Evolutionary conservation across 1,284 basidiomycete species (phyloP), one percentile per base, ranked within the genome.

Genomic region (Amylostereum areolatum): DNA sequence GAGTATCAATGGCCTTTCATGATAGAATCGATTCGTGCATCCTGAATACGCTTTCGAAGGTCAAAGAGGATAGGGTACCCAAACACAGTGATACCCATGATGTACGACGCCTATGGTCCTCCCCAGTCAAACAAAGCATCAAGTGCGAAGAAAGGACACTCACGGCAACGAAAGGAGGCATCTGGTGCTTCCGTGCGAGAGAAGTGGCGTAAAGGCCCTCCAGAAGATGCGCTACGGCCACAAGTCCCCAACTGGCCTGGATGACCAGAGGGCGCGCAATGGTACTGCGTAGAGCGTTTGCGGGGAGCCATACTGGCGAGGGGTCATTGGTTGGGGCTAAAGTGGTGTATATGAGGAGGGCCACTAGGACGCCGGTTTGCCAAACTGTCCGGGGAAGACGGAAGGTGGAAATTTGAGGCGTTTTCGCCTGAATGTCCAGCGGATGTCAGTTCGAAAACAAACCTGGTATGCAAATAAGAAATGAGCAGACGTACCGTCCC

Each of bases 21-120:
- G 9, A 88, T 83, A 45, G 84, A 86, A 49, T 85, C 80, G 35
- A 89, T 89, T 2, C 85, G 73, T 11, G 80, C 80, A 30, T 68
- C 67, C 53, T 88, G 83, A 8, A 87, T 77, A 29, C 77, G 72
- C 53, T 68, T 72, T 40, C 78, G 68, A 52, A 89, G 63, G 49
- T 78, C 69, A 5, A 54, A 37, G 66, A 77, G 78, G 7, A 80
- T 68, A 1, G 78, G 77, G 50, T 71, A 77, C 0, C 85, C 87
- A 30, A 73, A 66, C 0, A 76, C 1, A 1, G 81, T 31, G 0
- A 81, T 79, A 1, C 72, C 59, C 0, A 74, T 42, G 8, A 80
- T 59, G 63, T 86, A 87, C 29, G 67, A 57, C 2, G 65, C 53
- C 83, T 87, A 51, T 12, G 36, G 10, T 10, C 10, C 12, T 27